These are phyloP conservation scores for Diaporthe sp. DNA, from an alignment of 2,329 filamentous ascomycete species.

Conservation along the genomic window DNA sequence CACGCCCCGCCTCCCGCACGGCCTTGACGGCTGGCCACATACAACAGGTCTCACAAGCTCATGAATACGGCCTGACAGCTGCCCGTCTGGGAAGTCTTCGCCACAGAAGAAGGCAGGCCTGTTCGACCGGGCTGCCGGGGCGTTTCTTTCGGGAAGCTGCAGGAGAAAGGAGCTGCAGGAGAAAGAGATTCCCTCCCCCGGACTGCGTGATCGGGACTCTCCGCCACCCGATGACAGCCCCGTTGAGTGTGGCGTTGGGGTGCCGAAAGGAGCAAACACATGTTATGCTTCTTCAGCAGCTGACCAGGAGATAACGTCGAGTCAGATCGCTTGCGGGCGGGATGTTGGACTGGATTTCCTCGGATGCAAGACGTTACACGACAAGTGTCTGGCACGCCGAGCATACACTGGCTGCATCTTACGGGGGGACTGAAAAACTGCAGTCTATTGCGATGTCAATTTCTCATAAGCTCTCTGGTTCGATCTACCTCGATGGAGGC, in stretches of 20 bases:
- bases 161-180: neutral
- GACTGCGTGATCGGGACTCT: slow-evolving; percentile 10
- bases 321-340: neutral
- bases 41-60: slow-evolving; percentile 6
- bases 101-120: slow-evolving; percentile 2
- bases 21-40: neutral
- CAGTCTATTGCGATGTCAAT: neutral
- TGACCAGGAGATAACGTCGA: slow-evolving; percentile 3
- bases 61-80: slow-evolving; percentile 19
- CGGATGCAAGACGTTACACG: slow-evolving; percentile 7
- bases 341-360: neutral
- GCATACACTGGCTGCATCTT: neutral
- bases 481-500: slow-evolving; percentile 6
- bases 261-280: neutral
- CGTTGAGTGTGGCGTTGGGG: slow-evolving; percentile 20
- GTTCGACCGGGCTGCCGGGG: neutral
- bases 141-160: slow-evolving; percentile 8
- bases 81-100: slow-evolving; percentile 2
- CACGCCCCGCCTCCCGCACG: neutral
- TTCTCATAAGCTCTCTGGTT: slow-evolving; percentile 2
- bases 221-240: slow-evolving; percentile 5
- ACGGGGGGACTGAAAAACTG: neutral
- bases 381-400: neutral
- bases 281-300: slow-evolving; percentile 1
- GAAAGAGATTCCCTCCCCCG: neutral